A percentile compares a stretch with the other conserved stretches of the same genome.
Conservation (phyloP, 331 rosid genomes). For the Acacia pycnantha region DNA sequence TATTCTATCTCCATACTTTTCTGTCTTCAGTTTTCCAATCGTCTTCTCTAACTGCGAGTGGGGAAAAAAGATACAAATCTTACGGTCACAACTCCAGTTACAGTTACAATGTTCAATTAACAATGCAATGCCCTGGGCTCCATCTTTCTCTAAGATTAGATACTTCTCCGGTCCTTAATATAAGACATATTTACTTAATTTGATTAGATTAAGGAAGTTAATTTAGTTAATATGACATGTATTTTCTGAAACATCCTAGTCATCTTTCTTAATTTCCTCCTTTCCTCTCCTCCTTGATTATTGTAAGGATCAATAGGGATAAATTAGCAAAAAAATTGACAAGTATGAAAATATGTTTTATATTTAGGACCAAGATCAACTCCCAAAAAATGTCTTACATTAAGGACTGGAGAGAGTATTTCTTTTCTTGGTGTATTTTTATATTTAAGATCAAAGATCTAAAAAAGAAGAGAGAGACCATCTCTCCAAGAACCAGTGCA, state of each 20-base stretch:
- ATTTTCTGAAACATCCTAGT: too few species aligned
- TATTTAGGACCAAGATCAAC: too few species aligned
- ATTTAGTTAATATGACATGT: too few species aligned
- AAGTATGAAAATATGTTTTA: too few species aligned
- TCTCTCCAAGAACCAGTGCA: not conserved
- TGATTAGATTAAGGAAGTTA: too few species aligned
- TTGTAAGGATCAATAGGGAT: too few species aligned
- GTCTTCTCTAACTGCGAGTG: slow-evolving; percentile 74
- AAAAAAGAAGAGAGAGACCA: not conserved
- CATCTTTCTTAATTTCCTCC: too few species aligned
- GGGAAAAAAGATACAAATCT: not conserved
- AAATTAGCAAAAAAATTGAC: too few species aligned
- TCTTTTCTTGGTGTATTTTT: not conserved
- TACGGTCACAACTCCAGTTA: not conserved
- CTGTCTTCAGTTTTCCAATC: slow-evolving; percentile 74
- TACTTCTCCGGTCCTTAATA: not conserved
- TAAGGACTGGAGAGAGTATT: not conserved
- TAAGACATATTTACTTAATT: too few species aligned
- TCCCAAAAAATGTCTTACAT: too few species aligned
- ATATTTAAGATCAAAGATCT: slow-evolving; percentile 4
- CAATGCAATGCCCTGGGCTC: not conserved
- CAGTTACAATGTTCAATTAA: not conserved
- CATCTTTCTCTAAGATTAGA: not conserved
- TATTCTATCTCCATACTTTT: slow-evolving; percentile 71
- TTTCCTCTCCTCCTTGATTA: too few species aligned